phyloP scores from a whole-genome alignment of 768 basidiomycete species.

The Floccularia luteovirens region DNA sequence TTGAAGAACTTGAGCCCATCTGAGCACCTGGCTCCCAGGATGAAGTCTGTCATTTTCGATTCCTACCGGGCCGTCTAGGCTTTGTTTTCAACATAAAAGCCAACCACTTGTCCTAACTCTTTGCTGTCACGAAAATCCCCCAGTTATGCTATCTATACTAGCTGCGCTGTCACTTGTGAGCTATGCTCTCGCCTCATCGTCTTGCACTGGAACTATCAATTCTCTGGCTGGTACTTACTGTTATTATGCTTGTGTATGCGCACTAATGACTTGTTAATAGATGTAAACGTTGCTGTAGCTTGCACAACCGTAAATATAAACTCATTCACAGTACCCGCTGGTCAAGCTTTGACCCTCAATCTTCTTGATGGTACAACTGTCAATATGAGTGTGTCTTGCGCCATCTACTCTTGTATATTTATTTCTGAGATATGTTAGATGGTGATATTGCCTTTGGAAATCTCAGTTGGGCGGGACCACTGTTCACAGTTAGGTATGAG shows the following conservation, averaged over 20 bases:
- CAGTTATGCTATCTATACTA: slow-evolving; percentile 1
- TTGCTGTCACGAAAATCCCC: too few relatives aligned
- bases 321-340: slow-evolving; percentile 48
- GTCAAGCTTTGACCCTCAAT: slow-evolving; percentile 37
- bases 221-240: slow-evolving; percentile 30
- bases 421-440: slow-evolving; percentile 20
- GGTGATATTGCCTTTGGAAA: slow-evolving; percentile 55
- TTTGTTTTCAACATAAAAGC: too few relatives aligned
- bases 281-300: slow-evolving; percentile 40
- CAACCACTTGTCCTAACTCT: too few relatives aligned
- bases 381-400: slow-evolving; percentile 38
- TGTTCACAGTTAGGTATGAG: slow-evolving; percentile 42
- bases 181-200: slow-evolving; percentile 10
- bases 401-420: not conserved
- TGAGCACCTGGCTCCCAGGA: too few relatives aligned
- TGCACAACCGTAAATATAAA: slow-evolving; percentile 55
- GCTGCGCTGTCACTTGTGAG: slow-evolving; percentile 9
- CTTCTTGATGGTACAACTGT: slow-evolving; percentile 45
- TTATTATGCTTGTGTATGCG: slow-evolving; percentile 1
- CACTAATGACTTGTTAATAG: slow-evolving; percentile 8
- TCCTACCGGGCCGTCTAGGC: too few relatives aligned
- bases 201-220: slow-evolving; percentile 46
- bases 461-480: slow-evolving; percentile 41
- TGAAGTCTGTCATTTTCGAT: too few relatives aligned
- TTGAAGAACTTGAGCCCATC: too few relatives aligned